These are phyloP conservation scores for Daldinia vernicosa DNA, from an alignment of 495 filamentous ascomycete genomes.

Conservation along the genomic window DNA sequence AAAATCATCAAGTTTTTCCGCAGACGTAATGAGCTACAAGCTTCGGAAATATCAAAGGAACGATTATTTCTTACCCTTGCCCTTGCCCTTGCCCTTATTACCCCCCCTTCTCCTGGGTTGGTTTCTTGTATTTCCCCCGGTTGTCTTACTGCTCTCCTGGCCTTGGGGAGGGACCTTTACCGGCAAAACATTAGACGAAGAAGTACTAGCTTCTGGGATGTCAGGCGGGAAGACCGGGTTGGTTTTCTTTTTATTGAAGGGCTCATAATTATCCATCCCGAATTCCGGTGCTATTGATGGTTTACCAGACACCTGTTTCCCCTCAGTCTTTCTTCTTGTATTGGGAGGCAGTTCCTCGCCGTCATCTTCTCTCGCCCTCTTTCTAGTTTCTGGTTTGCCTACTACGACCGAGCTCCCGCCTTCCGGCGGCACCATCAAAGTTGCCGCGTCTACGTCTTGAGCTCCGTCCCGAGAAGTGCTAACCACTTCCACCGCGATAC, in stretches of 20 bases:
- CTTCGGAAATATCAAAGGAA: no score
- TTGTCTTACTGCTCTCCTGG: no score
- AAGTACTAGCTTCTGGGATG: no score
- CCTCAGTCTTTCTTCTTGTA: not conserved
- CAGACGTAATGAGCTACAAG: no score
- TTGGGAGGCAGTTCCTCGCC: not conserved
- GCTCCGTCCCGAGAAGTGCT: not conserved
- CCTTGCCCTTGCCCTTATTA: no score
- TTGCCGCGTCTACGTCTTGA: not conserved
- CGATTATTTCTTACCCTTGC: no score
- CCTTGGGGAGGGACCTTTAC: no score
- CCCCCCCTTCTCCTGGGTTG: no score
- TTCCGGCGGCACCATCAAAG: conserved; percentile 4
- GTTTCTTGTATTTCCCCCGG: no score
- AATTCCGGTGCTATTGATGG: not conserved
- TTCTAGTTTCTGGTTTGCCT: not conserved
- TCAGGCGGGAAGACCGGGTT: not conserved
- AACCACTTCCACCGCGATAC: conserved; percentile 39
- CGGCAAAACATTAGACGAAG: no score
- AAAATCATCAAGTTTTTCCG: no score
- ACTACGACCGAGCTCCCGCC: not conserved
- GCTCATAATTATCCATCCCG: not conserved
- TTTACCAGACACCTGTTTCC: not conserved
- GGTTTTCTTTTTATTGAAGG: not conserved
- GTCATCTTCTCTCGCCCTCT: not conserved